Percentiles rank a stretch among this genome's conserved stretches.
Conservation (phyloP, 768 basidiomycete genomes). For the Suillus decipiens region DNA sequence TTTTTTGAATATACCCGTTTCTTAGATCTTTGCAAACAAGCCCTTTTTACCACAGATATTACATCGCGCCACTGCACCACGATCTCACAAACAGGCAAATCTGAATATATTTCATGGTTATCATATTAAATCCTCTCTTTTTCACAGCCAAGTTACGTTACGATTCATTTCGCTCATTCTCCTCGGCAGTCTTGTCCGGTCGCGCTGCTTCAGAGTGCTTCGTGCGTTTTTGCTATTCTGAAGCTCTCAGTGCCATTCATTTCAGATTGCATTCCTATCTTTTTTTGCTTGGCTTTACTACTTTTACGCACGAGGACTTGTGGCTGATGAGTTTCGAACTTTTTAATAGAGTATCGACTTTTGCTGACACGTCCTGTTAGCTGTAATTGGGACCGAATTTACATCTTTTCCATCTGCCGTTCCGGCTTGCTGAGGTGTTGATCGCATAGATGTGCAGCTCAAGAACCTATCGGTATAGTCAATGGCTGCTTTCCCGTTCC, state of each 20-base stretch:
- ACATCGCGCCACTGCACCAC: constrained; percentile 30
- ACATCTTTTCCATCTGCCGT: not conserved
- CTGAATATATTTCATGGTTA: constrained; percentile 36
- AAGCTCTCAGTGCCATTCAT: not conserved
- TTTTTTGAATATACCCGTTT: constrained; percentile 34
- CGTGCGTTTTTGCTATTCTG: constrained; percentile 28
- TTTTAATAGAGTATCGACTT: constrained; percentile 14
- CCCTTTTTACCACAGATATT: constrained; percentile 32
- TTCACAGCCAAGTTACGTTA: constrained; percentile 25
- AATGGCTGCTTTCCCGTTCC: not conserved
- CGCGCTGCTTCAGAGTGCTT: constrained; percentile 17
- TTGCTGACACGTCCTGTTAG: constrained; percentile 33
- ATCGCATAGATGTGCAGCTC: not conserved
- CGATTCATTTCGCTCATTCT: constrained; percentile 21
- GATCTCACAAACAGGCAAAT: constrained; percentile 26
- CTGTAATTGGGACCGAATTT: constrained; percentile 26
- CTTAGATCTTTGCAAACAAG: constrained; percentile 35
- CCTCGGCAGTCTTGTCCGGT: constrained; percentile 18
- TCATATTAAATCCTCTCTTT: constrained; percentile 31
- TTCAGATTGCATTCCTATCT: constrained; percentile 13
- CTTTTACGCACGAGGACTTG: constrained; percentile 19
- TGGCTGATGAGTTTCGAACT: constrained; percentile 18
- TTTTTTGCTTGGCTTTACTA: constrained; percentile 13
- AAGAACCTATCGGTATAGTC: not conserved
- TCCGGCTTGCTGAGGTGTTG: not conserved